Base-by-base conservation (phyloP, 2,329 filamentous ascomycete genomes). In the Talaromyces pinophilus region DNA sequence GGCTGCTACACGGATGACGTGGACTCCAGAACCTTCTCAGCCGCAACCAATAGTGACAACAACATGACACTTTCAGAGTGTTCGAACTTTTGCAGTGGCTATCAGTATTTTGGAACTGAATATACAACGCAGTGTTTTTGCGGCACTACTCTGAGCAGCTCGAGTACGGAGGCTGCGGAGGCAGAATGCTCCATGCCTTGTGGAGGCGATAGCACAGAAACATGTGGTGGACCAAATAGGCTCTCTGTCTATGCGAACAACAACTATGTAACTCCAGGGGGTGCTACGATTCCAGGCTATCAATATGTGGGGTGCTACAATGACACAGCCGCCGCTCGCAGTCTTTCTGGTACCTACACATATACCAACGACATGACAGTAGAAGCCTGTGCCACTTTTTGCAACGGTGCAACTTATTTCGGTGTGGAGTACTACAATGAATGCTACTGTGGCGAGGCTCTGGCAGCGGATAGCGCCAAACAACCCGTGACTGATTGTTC, bases 101-200 rank as follows among this genome's bases (percentile, higher is more conserved):
- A 72, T 67, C 57, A 38, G 25, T 66, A 73, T 63, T 74, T 75
- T 8, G 76, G 75, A 25, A 70, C 72, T n/a, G 74, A 77, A 59
- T 75, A 77, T 62, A 62, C 68, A 60, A 68, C 67, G 50, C 74
- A 75, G 61, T 73, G 72, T 64, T 71, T 68, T 68, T 76, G 76
- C 48, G 66, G 67, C 25, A 67, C 64, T 22, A 64, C 67, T 42
- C 68, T 70, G 22, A 69, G 68, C 15, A 67, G 67, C 57, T 70
- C 70, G 42, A 75, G 81, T 7, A 65, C 44, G n/a, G 11, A 60
- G 35, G 35, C 55, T 42, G 22, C 63, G 19, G 44, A 50, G 6
- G 73, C 80, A 0, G 77, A 83, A 44, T 88, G 86, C 75, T 83
- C 80, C 69, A 85, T 81, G 52, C 70, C 82, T n/a, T 88, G 86